Percentiles rank a stretch among this genome's conserved stretches.
phyloP scores from a whole-genome alignment of 345 rosid species.

The Luvunga scandens region DNA sequence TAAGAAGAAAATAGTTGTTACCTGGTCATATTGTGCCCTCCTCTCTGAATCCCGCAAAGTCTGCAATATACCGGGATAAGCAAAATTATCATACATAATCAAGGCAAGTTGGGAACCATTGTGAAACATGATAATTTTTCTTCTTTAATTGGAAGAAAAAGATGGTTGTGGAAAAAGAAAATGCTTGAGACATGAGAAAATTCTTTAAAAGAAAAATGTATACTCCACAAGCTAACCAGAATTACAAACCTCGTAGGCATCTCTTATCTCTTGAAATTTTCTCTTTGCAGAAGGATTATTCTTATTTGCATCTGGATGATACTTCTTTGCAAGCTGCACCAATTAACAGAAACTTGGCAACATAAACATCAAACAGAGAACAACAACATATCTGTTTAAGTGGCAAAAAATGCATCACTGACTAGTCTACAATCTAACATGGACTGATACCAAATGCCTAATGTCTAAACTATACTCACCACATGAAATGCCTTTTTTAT shows the following conservation, averaged over 20 bases:
- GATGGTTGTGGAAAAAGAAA: background rate
- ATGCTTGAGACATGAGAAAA: background rate
- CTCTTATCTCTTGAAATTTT: constrained; percentile 84
- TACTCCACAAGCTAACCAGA: background rate
- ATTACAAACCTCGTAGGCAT: constrained; percentile 74
- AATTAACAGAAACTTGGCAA: constrained; percentile 3
- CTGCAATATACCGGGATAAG: constrained; percentile 34
- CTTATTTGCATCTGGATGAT: constrained; percentile 90
- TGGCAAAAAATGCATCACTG: background rate
- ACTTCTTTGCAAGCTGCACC: constrained; percentile 88
- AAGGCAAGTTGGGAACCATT: background rate
- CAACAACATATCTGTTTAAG: background rate
- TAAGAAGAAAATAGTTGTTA: constrained; percentile 18
- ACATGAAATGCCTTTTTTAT: constrained; percentile 77
- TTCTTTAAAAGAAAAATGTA: background rate
- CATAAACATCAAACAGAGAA: constrained; percentile 3
- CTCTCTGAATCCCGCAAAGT: constrained; percentile 58
- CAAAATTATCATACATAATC: background rate
- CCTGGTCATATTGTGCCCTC: constrained; percentile 75
- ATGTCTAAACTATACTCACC: constrained; percentile 35
- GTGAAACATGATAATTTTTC: background rate
- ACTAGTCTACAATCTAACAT: background rate
- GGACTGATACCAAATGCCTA: background rate
- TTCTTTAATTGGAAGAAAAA: background rate
- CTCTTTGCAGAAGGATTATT: constrained; percentile 81